Percentiles rank a stretch among this genome's conserved stretches.
phyloP scores from a whole-genome alignment of 2,329 filamentous ascomycete species.

The Paecilomyces sp. region DNA sequence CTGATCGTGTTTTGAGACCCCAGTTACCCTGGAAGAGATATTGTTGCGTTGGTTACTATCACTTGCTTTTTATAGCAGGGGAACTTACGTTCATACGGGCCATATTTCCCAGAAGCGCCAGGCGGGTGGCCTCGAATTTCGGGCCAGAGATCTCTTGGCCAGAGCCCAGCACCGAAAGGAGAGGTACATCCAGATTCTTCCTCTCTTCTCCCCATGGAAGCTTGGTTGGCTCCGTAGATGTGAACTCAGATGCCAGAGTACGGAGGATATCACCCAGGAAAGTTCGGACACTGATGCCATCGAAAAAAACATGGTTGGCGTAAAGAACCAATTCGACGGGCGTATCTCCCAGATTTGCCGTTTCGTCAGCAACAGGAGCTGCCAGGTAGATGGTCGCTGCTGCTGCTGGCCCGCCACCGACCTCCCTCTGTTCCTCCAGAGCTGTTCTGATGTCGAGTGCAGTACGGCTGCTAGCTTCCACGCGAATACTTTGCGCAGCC shows the following conservation, averaged over 20 bases:
- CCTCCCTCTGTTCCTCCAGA: background rate
- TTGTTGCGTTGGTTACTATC: background rate
- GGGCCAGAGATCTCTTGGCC: background rate
- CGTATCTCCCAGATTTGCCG: background rate
- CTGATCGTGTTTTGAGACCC: background rate
- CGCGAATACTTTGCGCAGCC: background rate
- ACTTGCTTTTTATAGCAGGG: background rate
- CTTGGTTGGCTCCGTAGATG: background rate
- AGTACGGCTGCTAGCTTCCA: slow-evolving; percentile 1
- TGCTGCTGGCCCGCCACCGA: background rate
- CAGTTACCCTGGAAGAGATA: background rate
- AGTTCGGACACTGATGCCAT: slow-evolving; percentile 3
- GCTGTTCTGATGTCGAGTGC: slow-evolving; percentile 1
- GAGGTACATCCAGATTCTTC: slow-evolving; percentile 1
- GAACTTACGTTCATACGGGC: background rate
- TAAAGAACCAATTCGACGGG: slow-evolving; percentile 3
- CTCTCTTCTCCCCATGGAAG: slow-evolving; percentile 4
- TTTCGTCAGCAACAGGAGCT: slow-evolving; percentile 1
- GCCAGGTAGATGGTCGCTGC: background rate
- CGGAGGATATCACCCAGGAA: slow-evolving; percentile 3
- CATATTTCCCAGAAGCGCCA: background rate
- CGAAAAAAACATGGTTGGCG: slow-evolving; percentile 2
- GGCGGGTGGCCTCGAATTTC: background rate
- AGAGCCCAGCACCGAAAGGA: background rate
- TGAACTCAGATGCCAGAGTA: background rate